phyloP scores from a whole-genome alignment of 2,329 filamentous ascomycete species.

The Biscogniauxia marginata region DNA sequence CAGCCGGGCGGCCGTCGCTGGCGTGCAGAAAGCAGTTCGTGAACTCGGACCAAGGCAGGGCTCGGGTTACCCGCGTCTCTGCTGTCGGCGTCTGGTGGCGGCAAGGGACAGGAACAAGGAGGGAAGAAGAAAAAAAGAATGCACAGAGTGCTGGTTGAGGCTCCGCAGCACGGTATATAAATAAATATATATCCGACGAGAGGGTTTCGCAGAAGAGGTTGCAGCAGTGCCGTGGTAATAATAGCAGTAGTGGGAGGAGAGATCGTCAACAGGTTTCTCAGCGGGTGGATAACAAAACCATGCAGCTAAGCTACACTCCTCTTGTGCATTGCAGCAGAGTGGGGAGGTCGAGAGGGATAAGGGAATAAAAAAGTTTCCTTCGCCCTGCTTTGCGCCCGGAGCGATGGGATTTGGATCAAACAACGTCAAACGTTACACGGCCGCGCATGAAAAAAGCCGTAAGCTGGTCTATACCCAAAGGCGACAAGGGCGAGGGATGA shows the following conservation, averaged over 20 bases:
- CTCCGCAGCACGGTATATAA: too few relatives aligned
- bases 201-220: neutral
- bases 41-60: neutral
- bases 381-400: neutral
- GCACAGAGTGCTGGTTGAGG: too few relatives aligned
- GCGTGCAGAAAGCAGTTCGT: neutral
- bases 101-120: too few relatives aligned
- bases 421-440: neutral
- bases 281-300: neutral
- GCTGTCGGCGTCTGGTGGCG: too few relatives aligned
- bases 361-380: too few relatives aligned
- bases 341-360: neutral
- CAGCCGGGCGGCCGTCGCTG: neutral
- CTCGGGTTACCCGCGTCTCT: neutral
- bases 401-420: neutral
- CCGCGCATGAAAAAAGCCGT: neutral
- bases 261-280: neutral
- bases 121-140: too few relatives aligned
- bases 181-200: too few relatives aligned
- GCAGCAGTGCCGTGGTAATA: neutral
- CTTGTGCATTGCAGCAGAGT: neutral
- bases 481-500: neutral
- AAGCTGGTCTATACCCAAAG: too few relatives aligned
- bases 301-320: neutral
- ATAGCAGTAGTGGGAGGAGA: neutral